A percentile compares a stretch with the other conserved stretches of the same genome.
phyloP scores from a whole-genome alignment of 805 yeast genomes.

The Myxozyma monticola region DNA sequence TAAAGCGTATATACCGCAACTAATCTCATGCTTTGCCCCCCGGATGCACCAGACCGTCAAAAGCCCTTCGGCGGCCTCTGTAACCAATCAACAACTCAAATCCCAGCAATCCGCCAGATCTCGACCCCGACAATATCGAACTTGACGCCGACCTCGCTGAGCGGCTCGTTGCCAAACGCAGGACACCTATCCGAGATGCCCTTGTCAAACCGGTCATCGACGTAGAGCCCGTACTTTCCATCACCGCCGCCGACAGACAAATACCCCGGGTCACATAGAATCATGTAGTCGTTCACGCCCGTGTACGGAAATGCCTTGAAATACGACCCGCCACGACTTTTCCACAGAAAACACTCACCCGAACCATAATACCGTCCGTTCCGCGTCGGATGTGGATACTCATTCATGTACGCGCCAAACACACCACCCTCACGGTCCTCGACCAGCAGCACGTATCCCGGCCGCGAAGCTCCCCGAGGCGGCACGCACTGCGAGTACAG shows the following conservation, averaged over 20 bases:
- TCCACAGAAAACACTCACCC: constrained; percentile 91
- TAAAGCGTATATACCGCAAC: too few relatives aligned
- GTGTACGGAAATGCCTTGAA: constrained; percentile 85
- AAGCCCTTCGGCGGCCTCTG: too few relatives aligned
- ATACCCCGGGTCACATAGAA: constrained; percentile 75
- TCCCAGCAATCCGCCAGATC: constrained; percentile 82
- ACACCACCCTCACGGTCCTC: constrained; percentile 51
- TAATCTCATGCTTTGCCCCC: too few relatives aligned
- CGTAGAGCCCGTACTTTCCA: constrained; percentile 90
- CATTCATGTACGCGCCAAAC: constrained; percentile 54
- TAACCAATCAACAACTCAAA: constrained; percentile 2
- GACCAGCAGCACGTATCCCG: constrained; percentile 74
- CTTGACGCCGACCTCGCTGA: constrained; percentile 59
- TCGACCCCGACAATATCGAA: constrained; percentile 78
- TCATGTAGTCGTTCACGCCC: constrained; percentile 80
- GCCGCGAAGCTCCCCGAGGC: constrained; percentile 41
- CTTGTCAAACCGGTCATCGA: constrained; percentile 66
- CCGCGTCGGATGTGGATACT: constrained; percentile 69
- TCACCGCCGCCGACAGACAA: constrained; percentile 88
- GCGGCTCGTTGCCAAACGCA: constrained; percentile 87
- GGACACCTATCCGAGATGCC: constrained; percentile 80
- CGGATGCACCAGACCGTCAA: too few relatives aligned
- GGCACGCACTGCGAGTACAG: constrained; percentile 62
- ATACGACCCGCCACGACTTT: constrained; percentile 82
- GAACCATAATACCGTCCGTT: constrained; percentile 80